Base-by-base conservation (phyloP, 257 asterid genomes). In the Solanum stenotomum region DNA sequence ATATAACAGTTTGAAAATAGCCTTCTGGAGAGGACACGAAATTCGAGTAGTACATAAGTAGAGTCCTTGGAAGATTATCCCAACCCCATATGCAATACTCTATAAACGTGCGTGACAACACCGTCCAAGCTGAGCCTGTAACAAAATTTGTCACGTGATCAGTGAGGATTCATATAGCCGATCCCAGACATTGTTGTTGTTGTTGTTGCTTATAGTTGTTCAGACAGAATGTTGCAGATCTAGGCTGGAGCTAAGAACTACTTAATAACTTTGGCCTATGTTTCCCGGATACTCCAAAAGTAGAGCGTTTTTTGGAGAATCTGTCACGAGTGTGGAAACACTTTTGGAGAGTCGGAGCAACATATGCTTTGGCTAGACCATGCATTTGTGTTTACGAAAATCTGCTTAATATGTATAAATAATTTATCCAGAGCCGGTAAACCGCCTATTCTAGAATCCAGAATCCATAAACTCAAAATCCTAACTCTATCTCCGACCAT, bases 11-110 rank as follows among this genome's bases (percentile, higher is more conserved):
- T 27, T 89, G 91, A 37, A 89, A 89, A 34, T 89, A 89, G 67
- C 91, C 91, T 83, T 89, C 91, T 1, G 91, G 91, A 31, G 91
- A 89, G 38, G 91, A 89, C 10, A 89, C 86, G 3, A 87, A 89
- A 87, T 89, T 89, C 3, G 91, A 20, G 85, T 89, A 89, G 89
- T 89, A 89, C 91, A 89, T 89, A 10, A 89, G 89, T 52, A 89
- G 88, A 23, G 86, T 87, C 82, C 91, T 74, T 5, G 91, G 91
- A 83, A 89, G 91, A 74, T 89, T 89, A 29, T 89, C 91, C 91
- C 91, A 89, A 56, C 91, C 91, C 91, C 91, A 89, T 59, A 89
- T 65, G 86, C 89, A 89, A 65, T 89, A 89, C 40, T 89, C 91
- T 31, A 89, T 86, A 44, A 89, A 89, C 7, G 91, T 56, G 27